A percentile compares a stretch with the other conserved stretches of the same genome.
phyloP scores from a whole-genome alignment of 805 yeast species.

The Candida michaelii region DNA sequence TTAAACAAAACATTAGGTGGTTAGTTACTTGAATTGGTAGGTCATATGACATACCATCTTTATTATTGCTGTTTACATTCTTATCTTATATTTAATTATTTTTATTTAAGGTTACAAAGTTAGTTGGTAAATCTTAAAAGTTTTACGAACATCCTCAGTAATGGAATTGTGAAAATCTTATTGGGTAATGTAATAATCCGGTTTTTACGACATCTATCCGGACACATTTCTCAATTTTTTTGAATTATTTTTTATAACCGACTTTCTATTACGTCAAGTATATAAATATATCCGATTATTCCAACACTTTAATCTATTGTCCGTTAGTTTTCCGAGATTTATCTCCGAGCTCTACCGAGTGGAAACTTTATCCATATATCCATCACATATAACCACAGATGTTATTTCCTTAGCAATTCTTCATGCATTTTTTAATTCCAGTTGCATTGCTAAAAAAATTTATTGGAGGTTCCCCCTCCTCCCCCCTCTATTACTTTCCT shows the following conservation, averaged over 20 bases:
- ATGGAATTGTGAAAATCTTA: constrained; percentile 6
- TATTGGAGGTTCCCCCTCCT: too few species aligned
- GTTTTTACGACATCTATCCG: background rate
- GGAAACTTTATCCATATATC: too few species aligned
- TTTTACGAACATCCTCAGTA: background rate
- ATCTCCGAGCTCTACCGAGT: too few species aligned
- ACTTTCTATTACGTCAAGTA: constrained; percentile 2
- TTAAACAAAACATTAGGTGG: too few species aligned
- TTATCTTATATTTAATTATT: too few species aligned
- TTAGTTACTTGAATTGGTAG: too few species aligned
- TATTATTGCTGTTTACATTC: background rate
- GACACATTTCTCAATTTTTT: background rate
- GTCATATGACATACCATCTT: background rate
- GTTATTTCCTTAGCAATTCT: too few species aligned
- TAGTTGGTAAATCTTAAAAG: background rate
- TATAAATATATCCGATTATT: background rate
- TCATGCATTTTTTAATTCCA: too few species aligned
- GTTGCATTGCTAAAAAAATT: background rate
- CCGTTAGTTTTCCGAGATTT: constrained; percentile 1
- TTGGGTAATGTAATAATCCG: constrained; percentile 1
- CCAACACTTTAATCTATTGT: background rate
- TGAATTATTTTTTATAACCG: constrained; percentile 4
- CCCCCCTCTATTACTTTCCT: background rate
- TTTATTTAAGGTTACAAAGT: background rate
- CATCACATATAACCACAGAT: too few species aligned